Percentiles rank a stretch among this genome's conserved stretches.
Conservation (phyloP, 495 filamentous ascomycete genomes). For the Penicillium angulare region DNA sequence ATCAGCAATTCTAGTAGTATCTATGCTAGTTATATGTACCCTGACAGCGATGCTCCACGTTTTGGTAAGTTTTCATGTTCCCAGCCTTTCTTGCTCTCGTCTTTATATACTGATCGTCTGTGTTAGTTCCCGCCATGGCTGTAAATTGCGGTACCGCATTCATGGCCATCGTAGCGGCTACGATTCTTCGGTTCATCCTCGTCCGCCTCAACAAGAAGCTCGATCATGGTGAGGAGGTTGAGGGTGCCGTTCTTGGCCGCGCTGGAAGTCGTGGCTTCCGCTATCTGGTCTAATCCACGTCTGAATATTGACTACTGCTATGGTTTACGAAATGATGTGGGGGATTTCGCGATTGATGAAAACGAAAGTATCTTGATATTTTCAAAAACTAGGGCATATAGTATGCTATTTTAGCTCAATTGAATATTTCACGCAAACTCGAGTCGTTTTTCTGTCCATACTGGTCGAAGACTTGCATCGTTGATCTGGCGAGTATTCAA, state of each 20-base stretch:
- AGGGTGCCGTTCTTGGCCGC: constrained; percentile 46
- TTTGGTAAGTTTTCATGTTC: constrained; percentile 33
- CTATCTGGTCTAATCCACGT: too few relatives aligned
- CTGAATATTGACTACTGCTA: too few relatives aligned
- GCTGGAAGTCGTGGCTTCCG: constrained; percentile 61
- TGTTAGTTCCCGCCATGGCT: constrained; percentile 62
- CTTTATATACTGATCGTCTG: not conserved
- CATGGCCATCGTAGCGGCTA: constrained; percentile 65
- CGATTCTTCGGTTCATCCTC: constrained; percentile 62
- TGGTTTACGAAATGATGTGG: too few relatives aligned
- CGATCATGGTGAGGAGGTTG: constrained; percentile 50
- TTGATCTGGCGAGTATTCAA: constrained; percentile 39
- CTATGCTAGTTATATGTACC: constrained; percentile 78
- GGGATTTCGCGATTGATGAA: too few relatives aligned
- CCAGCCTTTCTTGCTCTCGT: not conserved
- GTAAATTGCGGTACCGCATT: constrained; percentile 70
- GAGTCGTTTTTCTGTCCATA: constrained; percentile 33
- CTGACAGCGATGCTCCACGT: constrained; percentile 29
- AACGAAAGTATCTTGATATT: too few relatives aligned
- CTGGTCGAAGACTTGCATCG: constrained; percentile 38
- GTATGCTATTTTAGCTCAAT: too few relatives aligned
- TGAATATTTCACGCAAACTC: constrained; percentile 32
- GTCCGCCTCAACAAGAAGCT: constrained; percentile 71
- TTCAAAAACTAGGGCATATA: too few relatives aligned
- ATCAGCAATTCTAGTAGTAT: constrained; percentile 69